These are phyloP conservation scores for Apiospora arundinis DNA, from an alignment of 2,329 filamentous ascomycete genomes.

Conservation along the genomic window DNA sequence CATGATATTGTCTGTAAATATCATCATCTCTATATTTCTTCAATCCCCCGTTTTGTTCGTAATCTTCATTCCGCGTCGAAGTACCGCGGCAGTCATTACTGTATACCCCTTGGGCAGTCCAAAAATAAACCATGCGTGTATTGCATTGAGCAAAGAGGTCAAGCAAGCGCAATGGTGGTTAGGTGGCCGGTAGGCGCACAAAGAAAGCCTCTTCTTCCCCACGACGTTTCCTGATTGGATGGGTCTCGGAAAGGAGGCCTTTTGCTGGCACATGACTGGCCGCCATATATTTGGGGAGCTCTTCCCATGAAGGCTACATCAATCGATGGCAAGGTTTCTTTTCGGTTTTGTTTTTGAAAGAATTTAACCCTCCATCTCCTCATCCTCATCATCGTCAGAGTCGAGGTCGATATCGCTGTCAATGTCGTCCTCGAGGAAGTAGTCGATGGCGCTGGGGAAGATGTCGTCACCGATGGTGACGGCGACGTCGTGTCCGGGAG, in stretches of 20 bases:
- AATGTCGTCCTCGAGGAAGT: conserved; percentile 36
- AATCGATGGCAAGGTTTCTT: not conserved
- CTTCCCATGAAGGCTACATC: not conserved
- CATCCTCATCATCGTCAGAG: conserved; percentile 37
- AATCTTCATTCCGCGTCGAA: conserved; percentile 4
- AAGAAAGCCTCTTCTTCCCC: not conserved
- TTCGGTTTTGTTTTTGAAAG: not conserved
- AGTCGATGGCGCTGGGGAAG: conserved; percentile 37
- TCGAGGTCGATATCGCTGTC: conserved; percentile 36
- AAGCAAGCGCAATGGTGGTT: not conserved
- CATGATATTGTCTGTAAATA: not conserved
- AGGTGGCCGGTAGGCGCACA: not conserved
- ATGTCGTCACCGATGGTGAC: conserved; percentile 37
- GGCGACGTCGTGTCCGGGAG: conserved; percentile 38
- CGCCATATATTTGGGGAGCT: not conserved
- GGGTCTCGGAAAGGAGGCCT: not conserved
- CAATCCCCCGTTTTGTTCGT: conserved; percentile 12
- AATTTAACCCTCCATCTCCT: conserved; percentile 36
- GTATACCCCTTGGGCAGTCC: not conserved
- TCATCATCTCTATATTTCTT: conserved; percentile 14
- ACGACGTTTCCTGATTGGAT: not conserved
- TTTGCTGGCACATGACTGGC: not conserved
- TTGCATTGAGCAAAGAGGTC: not conserved
- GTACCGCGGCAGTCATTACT: conserved; percentile 2
- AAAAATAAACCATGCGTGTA: not conserved